Percentiles rank a stretch among this genome's conserved stretches.
Conservation (phyloP, 495 filamentous ascomycete genomes). For the Parathielavia appendiculata region DNA sequence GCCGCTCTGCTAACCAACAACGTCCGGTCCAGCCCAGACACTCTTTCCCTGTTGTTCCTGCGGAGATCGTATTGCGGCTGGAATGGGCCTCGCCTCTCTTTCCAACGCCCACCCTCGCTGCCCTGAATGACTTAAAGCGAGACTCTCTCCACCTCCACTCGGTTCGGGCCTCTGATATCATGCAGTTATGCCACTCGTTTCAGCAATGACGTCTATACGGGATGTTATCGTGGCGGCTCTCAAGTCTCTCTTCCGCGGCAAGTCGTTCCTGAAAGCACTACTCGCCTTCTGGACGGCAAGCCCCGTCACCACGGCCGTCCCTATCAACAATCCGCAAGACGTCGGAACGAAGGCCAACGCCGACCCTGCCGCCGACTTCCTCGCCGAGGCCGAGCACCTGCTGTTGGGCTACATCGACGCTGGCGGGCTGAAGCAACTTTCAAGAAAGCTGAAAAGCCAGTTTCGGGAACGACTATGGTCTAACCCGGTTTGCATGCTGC, state of each 20-base stretch:
- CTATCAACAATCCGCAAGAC: constrained; percentile 35
- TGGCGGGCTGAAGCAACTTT: constrained; percentile 37
- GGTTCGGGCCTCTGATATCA: constrained; percentile 12
- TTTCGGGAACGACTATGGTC: constrained; percentile 42
- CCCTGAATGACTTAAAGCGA: constrained; percentile 25
- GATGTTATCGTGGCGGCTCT: constrained; percentile 39
- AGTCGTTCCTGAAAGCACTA: constrained; percentile 47
- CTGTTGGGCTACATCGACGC: constrained; percentile 37
- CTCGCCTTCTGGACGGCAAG: constrained; percentile 42
- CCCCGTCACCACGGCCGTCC: constrained; percentile 30
- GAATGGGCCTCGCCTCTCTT: constrained; percentile 15
- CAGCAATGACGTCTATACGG: constrained; percentile 44
- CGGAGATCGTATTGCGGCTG: constrained; percentile 1
- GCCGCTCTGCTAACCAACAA: constrained; percentile 1
- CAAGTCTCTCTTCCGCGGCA: constrained; percentile 48
- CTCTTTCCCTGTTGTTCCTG: not conserved
- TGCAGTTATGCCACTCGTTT: constrained; percentile 44
- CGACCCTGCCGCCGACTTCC: constrained; percentile 25
- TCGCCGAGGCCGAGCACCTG: constrained; percentile 34
- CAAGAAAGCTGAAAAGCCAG: constrained; percentile 43
- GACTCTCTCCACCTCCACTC: constrained; percentile 6
- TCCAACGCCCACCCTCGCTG: not conserved
- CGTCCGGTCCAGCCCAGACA: not conserved
- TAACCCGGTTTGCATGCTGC: constrained; percentile 51
- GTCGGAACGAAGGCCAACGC: constrained; percentile 20